These are phyloP conservation scores for Fusarium guadeloupense DNA, from an alignment of 2,329 filamentous ascomycete genomes.

Conservation along the genomic window DNA sequence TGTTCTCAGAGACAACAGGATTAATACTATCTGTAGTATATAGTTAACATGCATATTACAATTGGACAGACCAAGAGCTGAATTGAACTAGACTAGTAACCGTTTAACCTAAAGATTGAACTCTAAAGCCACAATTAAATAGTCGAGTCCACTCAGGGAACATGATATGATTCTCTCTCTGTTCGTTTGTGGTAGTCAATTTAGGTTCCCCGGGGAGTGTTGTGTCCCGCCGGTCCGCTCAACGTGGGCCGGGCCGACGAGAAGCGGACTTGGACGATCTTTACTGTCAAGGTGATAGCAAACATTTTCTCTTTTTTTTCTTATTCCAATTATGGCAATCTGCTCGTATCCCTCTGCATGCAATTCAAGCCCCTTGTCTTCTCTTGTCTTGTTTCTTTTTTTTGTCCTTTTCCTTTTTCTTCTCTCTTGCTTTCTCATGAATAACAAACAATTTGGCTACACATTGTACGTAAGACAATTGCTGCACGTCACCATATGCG, in stretches of 20 bases:
- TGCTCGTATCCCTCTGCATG: not conserved
- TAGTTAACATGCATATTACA: too few species aligned
- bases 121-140: too few species aligned
- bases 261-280: not conserved
- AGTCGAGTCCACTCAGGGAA: too few species aligned
- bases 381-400: too few species aligned
- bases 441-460: too few species aligned
- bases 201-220: not conserved
- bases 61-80: too few species aligned
- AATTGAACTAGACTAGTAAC: too few species aligned
- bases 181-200: not conserved
- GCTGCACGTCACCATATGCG: conserved; percentile 23
- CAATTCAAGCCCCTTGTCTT: too few species aligned
- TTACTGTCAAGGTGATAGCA: not conserved
- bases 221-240: not conserved
- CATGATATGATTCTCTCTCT: too few species aligned
- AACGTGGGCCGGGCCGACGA: not conserved
- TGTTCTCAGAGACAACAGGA: too few species aligned
- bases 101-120: too few species aligned
- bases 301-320: not conserved
- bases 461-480: not conserved
- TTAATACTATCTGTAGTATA: too few species aligned
- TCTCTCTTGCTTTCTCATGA: not conserved
- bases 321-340: not conserved
- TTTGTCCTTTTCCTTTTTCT: not conserved